A percentile compares a stretch with the other conserved stretches of the same genome.
These are phyloP conservation scores for Pleodorina starrii DNA, from an alignment of 139 green algal genomes.

Conservation along the genomic window DNA sequence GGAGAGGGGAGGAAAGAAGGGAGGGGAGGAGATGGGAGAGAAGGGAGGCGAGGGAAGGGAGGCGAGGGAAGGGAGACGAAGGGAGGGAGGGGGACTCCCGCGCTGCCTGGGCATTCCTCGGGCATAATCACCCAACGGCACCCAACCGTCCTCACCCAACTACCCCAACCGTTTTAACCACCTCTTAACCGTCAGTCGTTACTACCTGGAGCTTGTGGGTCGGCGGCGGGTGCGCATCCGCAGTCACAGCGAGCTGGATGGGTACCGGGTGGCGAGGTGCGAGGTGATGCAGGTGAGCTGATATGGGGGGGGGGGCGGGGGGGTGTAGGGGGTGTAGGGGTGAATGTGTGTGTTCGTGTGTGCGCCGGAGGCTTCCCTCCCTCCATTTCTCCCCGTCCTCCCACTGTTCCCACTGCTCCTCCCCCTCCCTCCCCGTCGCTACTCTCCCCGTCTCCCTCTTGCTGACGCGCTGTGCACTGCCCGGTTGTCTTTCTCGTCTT, in stretches of 20 bases:
- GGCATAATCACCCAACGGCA: no score
- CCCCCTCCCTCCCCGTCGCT: not conserved
- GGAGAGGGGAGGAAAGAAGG: no score
- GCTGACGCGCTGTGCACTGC: no score
- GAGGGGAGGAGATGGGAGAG: no score
- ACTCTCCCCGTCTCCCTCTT: not conserved
- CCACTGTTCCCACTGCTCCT: not conserved
- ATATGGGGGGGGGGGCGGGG: not conserved
- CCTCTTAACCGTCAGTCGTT: constrained; percentile 72
- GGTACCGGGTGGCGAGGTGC: constrained; percentile 77
- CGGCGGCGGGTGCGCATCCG: constrained; percentile 69
- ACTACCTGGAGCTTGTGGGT: constrained; percentile 81
- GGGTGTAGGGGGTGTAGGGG: not conserved
- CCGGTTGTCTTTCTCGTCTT: not conserved
- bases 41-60: no score
- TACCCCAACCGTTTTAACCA: not conserved
- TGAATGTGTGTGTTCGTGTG: not conserved
- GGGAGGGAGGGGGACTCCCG: no score
- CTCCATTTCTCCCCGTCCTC: not conserved
- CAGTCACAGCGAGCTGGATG: constrained; percentile 75
- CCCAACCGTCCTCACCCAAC: no score
- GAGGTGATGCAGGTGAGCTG: not conserved
- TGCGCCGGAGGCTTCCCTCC: no score
- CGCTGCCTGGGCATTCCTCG: no score
- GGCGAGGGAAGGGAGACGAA: no score